Evolutionary conservation across 176 grass and related monocot genomes (phyloP).

Genomic region (Ensete ventricosum): DNA sequence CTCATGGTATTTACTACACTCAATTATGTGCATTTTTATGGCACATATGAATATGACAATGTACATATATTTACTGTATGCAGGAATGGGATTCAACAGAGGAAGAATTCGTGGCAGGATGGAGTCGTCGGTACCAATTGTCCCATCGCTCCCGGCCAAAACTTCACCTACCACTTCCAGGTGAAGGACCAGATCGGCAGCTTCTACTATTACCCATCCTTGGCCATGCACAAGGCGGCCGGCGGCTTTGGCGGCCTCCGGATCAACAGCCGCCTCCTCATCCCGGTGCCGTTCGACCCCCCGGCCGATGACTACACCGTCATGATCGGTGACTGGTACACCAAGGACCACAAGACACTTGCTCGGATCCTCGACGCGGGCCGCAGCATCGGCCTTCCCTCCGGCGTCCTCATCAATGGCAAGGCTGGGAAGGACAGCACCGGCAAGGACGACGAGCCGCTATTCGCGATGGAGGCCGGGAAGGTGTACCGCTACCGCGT

Average conservation of each 20-base stretch:
- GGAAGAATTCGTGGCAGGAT: constrained; percentile 14
- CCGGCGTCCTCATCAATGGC: constrained; percentile 5
- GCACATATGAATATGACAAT: too few species aligned
- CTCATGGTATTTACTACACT: background rate
- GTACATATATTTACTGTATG: too few species aligned
- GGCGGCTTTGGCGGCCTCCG: constrained; percentile 4
- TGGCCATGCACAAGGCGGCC: constrained; percentile 8
- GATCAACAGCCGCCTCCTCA: constrained; percentile 2
- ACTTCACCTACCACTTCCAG: constrained; percentile 57
- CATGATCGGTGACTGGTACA: constrained; percentile 14
- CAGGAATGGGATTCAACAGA: constrained; percentile 15
- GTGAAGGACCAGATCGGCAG: constrained; percentile 52
- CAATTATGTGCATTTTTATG: too few species aligned
- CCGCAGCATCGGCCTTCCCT: background rate
- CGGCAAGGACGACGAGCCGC: background rate
- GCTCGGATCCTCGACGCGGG: background rate
- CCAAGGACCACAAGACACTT: constrained; percentile 1
- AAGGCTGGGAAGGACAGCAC: background rate
- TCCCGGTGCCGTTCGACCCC: constrained; percentile 14
- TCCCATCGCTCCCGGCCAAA: background rate
- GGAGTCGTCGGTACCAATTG: constrained; percentile 2
- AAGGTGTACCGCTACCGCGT: constrained; percentile 2
- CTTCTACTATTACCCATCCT: constrained; percentile 40
- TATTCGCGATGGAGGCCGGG: background rate
- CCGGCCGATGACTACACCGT: constrained; percentile 7